Evolutionary conservation across 2,329 filamentous ascomycete genomes (phyloP).

Genomic region (Phaeosphaeria sp.): DNA sequence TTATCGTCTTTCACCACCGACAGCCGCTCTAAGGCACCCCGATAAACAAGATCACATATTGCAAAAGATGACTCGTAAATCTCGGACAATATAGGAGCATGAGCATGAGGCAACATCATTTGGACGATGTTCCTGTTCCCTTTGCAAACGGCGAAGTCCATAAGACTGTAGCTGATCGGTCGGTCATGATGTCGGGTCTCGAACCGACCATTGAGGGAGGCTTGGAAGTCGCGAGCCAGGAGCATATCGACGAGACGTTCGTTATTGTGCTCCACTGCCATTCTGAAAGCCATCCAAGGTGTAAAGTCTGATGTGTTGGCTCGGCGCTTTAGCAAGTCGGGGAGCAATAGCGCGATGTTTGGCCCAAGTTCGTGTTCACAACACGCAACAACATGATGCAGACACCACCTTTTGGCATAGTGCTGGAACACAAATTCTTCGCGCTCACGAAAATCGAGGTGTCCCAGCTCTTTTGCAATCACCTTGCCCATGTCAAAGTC

Average conservation of each 20-base stretch:
- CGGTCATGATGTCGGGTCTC: background rate
- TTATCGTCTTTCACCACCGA: too few species aligned
- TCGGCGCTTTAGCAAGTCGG: background rate
- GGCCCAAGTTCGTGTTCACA: too few species aligned
- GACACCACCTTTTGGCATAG: constrained; percentile 2
- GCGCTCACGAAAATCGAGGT: background rate
- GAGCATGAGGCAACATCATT: background rate
- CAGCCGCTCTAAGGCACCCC: too few species aligned
- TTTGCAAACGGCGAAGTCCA: background rate
- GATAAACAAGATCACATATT: background rate
- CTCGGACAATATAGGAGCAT: too few species aligned
- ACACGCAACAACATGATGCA: background rate
- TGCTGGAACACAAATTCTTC: background rate
- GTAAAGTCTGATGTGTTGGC: background rate
- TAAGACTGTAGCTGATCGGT: background rate
- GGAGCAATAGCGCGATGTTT: background rate
- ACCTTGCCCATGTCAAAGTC: constrained; percentile 11
- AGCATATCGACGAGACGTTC: background rate
- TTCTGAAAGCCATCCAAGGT: background rate
- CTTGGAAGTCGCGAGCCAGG: background rate
- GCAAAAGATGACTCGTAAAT: background rate
- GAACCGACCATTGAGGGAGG: background rate
- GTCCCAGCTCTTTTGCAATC: constrained; percentile 6
- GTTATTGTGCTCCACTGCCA: background rate
- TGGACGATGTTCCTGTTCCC: background rate